Conservation (phyloP, 495 filamentous ascomycete species). For the Cenococcum geophilum region DNA sequence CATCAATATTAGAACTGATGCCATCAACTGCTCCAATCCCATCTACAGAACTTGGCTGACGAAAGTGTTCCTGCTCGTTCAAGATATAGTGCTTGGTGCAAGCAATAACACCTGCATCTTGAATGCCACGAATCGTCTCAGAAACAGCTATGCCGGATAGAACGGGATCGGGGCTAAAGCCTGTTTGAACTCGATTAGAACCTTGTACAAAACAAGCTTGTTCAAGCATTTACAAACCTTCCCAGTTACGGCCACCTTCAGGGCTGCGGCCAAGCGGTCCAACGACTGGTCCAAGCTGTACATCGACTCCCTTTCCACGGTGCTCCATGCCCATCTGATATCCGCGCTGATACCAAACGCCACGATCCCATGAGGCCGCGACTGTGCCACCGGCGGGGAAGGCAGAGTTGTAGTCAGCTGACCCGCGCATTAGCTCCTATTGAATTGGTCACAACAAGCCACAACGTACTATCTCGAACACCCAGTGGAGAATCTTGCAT, state of each 20-base stretch:
- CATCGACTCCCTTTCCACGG: slow-evolving; percentile 52
- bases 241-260: slow-evolving; percentile 83
- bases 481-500: slow-evolving; percentile 88
- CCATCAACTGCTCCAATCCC: slow-evolving; percentile 56
- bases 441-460: not conserved
- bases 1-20: slow-evolving; percentile 84
- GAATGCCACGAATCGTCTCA: slow-evolving; percentile 39
- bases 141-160: slow-evolving; percentile 39
- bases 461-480: slow-evolving; percentile 54
- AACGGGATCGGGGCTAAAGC: slow-evolving; percentile 42
- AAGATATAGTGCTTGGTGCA: slow-evolving; percentile 41
- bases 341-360: slow-evolving; percentile 36
- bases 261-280: slow-evolving; percentile 54
- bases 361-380: slow-evolving; percentile 41
- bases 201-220: not conserved
- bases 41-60: slow-evolving; percentile 55
- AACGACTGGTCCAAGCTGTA: slow-evolving; percentile 82
- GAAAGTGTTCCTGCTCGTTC: slow-evolving; percentile 58
- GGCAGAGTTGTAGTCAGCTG: slow-evolving; percentile 44
- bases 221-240: slow-evolving; percentile 32
- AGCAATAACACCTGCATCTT: slow-evolving; percentile 39
- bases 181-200: slow-evolving; percentile 1
- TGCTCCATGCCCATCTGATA: slow-evolving; percentile 40
- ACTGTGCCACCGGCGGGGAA: slow-evolving; percentile 40
- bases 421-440: not conserved